A percentile compares a stretch with the other conserved stretches of the same genome.
These are phyloP conservation scores for Lagenidium giganteum DNA, from an alignment of 352 stramenopile genomes.

Conservation along the genomic window DNA sequence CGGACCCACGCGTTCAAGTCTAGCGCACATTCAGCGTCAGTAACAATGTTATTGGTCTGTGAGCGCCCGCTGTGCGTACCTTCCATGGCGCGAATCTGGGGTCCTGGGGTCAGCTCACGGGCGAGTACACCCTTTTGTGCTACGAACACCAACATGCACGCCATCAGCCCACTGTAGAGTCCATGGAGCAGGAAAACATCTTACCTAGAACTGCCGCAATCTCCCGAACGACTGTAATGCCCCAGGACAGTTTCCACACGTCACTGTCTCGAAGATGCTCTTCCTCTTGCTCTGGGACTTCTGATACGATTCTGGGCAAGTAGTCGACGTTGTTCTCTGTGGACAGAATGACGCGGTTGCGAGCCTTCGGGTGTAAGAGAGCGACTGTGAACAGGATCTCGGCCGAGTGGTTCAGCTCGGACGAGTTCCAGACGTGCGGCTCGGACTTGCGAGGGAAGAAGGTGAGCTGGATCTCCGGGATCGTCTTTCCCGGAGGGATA, in stretches of 20 bases:
- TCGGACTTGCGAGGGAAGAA: slow-evolving; percentile 84
- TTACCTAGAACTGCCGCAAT: slow-evolving; percentile 41
- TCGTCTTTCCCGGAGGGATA: slow-evolving; percentile 51
- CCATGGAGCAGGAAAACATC: neutral
- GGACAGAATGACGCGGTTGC: slow-evolving; percentile 41
- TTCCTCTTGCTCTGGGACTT: slow-evolving; percentile 34
- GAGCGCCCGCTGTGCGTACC: slow-evolving; percentile 19
- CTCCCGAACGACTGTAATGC: slow-evolving; percentile 48
- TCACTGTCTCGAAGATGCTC: slow-evolving; percentile 51
- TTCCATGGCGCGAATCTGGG: slow-evolving; percentile 17
- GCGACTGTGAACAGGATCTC: slow-evolving; percentile 83
- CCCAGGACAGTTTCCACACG: slow-evolving; percentile 61
- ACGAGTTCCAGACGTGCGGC: slow-evolving; percentile 59
- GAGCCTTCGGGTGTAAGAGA: slow-evolving; percentile 47
- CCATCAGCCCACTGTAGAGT: too few species aligned
- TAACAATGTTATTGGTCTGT: slow-evolving; percentile 21
- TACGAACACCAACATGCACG: slow-evolving; percentile 7
- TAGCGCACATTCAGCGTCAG: slow-evolving; percentile 14
- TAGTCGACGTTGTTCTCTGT: slow-evolving; percentile 28
- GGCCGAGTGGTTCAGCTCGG: slow-evolving; percentile 28
- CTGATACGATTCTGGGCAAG: slow-evolving; percentile 38
- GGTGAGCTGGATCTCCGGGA: slow-evolving; percentile 85
- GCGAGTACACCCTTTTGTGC: slow-evolving; percentile 35
- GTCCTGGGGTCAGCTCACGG: slow-evolving; percentile 34
- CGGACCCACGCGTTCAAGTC: slow-evolving; percentile 65